A percentile compares a stretch with the other conserved stretches of the same genome.
phyloP scores from a whole-genome alignment of 1,139 yeast genomes.

The Diutina sp. region DNA sequence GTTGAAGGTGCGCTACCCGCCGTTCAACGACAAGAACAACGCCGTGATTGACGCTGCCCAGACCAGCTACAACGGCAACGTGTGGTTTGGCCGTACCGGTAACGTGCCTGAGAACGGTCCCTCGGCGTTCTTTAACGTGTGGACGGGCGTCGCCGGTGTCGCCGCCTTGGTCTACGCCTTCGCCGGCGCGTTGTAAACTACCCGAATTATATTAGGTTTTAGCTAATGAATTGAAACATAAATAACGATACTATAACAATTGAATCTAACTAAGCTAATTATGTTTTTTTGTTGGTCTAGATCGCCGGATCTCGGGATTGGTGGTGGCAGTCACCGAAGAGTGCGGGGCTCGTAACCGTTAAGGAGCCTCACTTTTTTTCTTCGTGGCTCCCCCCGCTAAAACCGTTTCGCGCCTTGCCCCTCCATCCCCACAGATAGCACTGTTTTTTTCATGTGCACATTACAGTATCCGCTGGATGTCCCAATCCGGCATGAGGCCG shows the following conservation, averaged over 20 bases:
- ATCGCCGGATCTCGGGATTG: not conserved
- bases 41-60: constrained; percentile 14
- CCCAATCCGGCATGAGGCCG: not conserved
- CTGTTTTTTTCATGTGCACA: not conserved
- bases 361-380: no score
- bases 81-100: constrained; percentile 25
- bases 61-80: constrained; percentile 16
- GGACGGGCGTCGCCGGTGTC: constrained; percentile 22
- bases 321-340: not conserved
- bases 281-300: not conserved
- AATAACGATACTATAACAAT: no score
- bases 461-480: not conserved
- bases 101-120: constrained; percentile 27
- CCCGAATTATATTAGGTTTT: no score
- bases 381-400: not conserved
- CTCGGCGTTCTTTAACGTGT: constrained; percentile 16
- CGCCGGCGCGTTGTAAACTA: constrained; percentile 2
- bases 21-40: constrained; percentile 30
- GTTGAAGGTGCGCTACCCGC: constrained; percentile 57
- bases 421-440: not conserved
- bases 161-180: constrained; percentile 14
- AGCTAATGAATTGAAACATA: not conserved
- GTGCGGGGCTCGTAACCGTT: not conserved
- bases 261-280: no score
- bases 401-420: not conserved